Evolutionary conservation across 306 rosid species (phyloP), one percentile per base, ranked within the genome.

Genomic region (Cucumis melo): DNA sequence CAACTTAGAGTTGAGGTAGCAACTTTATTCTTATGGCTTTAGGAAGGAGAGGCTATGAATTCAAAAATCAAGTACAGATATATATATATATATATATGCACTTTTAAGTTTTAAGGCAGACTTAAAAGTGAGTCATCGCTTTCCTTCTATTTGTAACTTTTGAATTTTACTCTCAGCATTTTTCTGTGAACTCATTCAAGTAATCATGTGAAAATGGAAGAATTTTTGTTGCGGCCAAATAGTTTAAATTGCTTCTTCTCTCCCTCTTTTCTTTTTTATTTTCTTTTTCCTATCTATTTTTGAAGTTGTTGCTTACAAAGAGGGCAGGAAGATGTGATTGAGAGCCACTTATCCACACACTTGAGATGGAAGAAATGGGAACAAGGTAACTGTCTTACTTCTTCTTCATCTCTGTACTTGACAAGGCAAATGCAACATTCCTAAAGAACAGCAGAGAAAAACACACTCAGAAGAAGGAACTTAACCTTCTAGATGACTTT

Each of bases 321-420:
- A 80, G 99, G 99, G 46, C 99, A 94, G 20, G 87, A 87, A 13
- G 96, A 94, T 82, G 87, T 83, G 11, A 94, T 90, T 76, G 78
- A 80, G 6, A 94, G 92, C 99, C 97, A 94, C 39, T 92, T 96
- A 87, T 94, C 99, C 56, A 94, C 97, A 83, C 99, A 94, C 66
- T 86, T 89, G 81, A 77, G 91, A 82, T 94, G 97, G 79, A 94
- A 94, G 79, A 81, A 76, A 81, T 92, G 99, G 6, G 86, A 87
- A 75, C 99, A 94, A 14, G 95, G 96, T 85, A 94, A 78, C 82
- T 85, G 82, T 80, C 95, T 89, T 65, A 94, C 86, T 87, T 92
- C 97, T 73, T 94, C 99, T 78, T 84, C 83, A 14, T 90, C 96
- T 79, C 80, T 87, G 78, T 94, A 94, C 80, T 85, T 87, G 42